phyloP scores from a whole-genome alignment of 2,329 filamentous ascomycete species.

The Talaromyces sp. region DNA sequence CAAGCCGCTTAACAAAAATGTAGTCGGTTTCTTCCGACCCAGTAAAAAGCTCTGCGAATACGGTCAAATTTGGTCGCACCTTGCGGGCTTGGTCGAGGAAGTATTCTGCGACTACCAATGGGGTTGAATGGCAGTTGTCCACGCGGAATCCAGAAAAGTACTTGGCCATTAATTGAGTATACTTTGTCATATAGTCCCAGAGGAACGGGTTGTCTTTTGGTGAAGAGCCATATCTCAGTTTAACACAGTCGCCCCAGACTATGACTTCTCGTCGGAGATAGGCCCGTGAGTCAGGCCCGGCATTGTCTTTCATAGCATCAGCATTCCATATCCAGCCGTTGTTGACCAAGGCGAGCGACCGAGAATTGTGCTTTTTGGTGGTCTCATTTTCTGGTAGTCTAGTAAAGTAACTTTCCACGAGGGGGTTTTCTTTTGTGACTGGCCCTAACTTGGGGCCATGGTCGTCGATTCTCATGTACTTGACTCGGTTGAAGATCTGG shows the following conservation, averaged over 20 bases:
- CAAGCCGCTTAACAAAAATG: slow-evolving; percentile 87
- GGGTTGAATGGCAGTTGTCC: slow-evolving; percentile 96
- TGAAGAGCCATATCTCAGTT: slow-evolving; percentile 78
- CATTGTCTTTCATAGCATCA: slow-evolving; percentile 89
- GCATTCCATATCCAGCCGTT: slow-evolving; percentile 99
- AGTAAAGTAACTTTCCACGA: slow-evolving; percentile 95
- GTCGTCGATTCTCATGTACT: slow-evolving; percentile 88
- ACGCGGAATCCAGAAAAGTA: slow-evolving; percentile 95
- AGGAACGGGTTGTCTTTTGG: slow-evolving; percentile 85
- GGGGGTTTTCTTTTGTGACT: slow-evolving; percentile 68
- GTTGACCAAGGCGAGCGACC: slow-evolving; percentile 78
- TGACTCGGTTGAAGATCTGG: slow-evolving; percentile 88
- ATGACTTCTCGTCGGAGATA: slow-evolving; percentile 96
- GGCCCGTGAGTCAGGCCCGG: slow-evolving; percentile 80
- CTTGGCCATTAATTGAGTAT: slow-evolving; percentile 85
- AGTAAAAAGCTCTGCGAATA: slow-evolving; percentile 92
- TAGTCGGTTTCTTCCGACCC: slow-evolving; percentile 96
- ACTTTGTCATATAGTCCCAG: slow-evolving; percentile 93
- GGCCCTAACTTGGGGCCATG: slow-evolving; percentile 81
- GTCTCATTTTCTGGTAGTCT: slow-evolving; percentile 72
- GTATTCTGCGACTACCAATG: slow-evolving; percentile 87
- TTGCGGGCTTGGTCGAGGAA: slow-evolving; percentile 89
- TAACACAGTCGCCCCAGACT: slow-evolving; percentile 97
- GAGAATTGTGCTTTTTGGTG: slow-evolving; percentile 69
- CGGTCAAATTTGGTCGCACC: slow-evolving; percentile 79